Evolutionary conservation across 2,329 filamentous ascomycete species (phyloP).

Genomic region (Scedosporium dehoogii): DNA sequence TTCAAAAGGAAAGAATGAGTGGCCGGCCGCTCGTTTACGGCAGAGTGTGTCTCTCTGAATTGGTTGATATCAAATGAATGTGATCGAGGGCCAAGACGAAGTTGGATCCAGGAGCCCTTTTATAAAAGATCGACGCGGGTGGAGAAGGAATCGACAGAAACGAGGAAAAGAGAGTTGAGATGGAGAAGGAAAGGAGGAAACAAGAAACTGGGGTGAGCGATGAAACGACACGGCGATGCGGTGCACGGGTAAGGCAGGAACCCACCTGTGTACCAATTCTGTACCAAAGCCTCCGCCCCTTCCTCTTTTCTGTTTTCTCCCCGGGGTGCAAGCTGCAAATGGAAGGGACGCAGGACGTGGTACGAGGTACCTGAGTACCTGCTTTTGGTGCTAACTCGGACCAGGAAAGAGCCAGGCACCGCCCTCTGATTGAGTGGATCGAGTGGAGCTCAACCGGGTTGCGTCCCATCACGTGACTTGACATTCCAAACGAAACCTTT

Average conservation of each 20-base stretch:
- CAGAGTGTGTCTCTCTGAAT: neutral
- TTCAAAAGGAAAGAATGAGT: neutral
- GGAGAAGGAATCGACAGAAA: neutral
- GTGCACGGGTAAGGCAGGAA: neutral
- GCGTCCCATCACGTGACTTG: neutral
- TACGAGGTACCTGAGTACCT: neutral
- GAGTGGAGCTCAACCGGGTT: neutral
- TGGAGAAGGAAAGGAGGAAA: neutral
- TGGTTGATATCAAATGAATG: neutral
- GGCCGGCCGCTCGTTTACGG: neutral
- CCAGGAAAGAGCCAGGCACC: neutral
- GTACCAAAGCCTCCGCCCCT: neutral
- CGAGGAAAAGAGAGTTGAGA: neutral
- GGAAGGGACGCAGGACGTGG: too few relatives aligned
- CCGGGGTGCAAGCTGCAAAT: too few relatives aligned
- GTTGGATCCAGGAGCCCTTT: neutral
- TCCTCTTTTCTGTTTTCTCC: too few relatives aligned
- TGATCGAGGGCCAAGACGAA: neutral
- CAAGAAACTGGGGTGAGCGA: neutral
- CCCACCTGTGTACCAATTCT: neutral
- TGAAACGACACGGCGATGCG: neutral
- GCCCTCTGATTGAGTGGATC: neutral
- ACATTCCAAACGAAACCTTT: neutral
- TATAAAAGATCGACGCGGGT: constrained; percentile 1
- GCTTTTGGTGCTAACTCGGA: neutral